A percentile compares a stretch with the other conserved stretches of the same genome.
These are phyloP conservation scores for Perkinsus marinus DNA, from an alignment of 169 alveolate genomes.

Conservation along the genomic window DNA sequence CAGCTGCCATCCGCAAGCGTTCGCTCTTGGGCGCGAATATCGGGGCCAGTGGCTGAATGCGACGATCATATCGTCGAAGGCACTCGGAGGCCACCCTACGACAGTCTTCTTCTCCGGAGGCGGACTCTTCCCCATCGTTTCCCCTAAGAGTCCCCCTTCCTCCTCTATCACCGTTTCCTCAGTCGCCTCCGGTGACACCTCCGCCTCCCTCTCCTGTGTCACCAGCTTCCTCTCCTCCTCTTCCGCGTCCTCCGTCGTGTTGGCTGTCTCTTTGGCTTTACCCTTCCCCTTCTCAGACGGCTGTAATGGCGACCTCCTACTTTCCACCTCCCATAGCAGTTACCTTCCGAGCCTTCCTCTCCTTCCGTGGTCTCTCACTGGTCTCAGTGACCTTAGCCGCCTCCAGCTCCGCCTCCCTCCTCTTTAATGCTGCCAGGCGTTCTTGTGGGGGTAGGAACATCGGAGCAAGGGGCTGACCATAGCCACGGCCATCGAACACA, in stretches of 20 bases:
- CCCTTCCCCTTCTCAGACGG: no score
- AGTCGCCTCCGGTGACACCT: background rate
- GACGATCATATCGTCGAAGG: no score
- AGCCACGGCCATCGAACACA: no score
- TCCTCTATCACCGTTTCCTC: background rate
- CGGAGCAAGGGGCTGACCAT: background rate
- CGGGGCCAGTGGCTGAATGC: no score
- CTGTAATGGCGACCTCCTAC: background rate
- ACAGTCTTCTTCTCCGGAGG: no score
- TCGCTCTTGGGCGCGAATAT: no score
- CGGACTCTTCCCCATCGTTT: no score
- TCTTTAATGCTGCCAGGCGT: background rate
- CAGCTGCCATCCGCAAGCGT: no score
- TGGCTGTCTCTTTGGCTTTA: no score
- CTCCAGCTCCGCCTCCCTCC: background rate
- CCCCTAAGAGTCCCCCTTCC: no score
- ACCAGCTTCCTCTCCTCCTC: background rate
- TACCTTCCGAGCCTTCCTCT: background rate
- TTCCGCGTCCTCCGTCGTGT: no score
- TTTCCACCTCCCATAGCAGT: background rate
- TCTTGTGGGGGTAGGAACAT: background rate
- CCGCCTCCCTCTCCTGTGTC: background rate
- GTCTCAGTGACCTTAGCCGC: background rate
- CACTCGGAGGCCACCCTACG: no score
- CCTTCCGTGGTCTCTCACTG: background rate